Conservation (phyloP, 2,329 filamentous ascomycete species). For the Diaporthe destruens region DNA sequence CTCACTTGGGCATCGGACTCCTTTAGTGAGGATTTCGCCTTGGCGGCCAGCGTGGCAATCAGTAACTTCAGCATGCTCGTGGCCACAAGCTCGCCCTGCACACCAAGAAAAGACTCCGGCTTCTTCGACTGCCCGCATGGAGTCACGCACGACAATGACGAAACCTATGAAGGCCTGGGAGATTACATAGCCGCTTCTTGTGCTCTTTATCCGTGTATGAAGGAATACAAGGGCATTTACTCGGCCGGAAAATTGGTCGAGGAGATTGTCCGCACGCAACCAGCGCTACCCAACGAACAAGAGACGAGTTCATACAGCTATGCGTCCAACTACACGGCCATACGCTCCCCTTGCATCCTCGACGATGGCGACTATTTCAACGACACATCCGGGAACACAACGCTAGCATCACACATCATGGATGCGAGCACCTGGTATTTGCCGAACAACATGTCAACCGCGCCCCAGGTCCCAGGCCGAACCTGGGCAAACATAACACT, state of each 20-base stretch:
- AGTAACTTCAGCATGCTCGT: slow-evolving; percentile 45
- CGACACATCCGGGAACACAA: neutral
- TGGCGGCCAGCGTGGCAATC: slow-evolving; percentile 37
- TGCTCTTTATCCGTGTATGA: slow-evolving; percentile 43
- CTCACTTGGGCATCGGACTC: slow-evolving; percentile 41
- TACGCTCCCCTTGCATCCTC: slow-evolving; percentile 40
- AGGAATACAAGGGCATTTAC: slow-evolving; percentile 39
- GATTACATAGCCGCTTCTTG: slow-evolving; percentile 40
- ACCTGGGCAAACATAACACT: slow-evolving; percentile 39
- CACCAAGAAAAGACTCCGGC: slow-evolving; percentile 26
- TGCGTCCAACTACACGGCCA: slow-evolving; percentile 39
- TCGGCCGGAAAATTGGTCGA: slow-evolving; percentile 32
- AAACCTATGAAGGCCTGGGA: neutral
- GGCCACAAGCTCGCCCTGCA: slow-evolving; percentile 42
- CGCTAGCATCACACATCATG: slow-evolving; percentile 12
- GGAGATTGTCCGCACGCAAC: slow-evolving; percentile 25
- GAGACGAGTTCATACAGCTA: slow-evolving; percentile 8
- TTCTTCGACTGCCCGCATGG: slow-evolving; percentile 42
- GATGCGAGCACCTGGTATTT: slow-evolving; percentile 39
- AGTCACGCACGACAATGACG: slow-evolving; percentile 22
- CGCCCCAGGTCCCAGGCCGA: slow-evolving; percentile 35
- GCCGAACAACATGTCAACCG: slow-evolving; percentile 34
- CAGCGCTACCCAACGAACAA: slow-evolving; percentile 22
- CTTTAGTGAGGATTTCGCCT: slow-evolving; percentile 43
- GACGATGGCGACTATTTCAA: slow-evolving; percentile 31